Evolutionary conservation across 345 rosid genomes (phyloP), one percentile per base, ranked within the genome.

Genomic region (Schrenkiella parvula): DNA sequence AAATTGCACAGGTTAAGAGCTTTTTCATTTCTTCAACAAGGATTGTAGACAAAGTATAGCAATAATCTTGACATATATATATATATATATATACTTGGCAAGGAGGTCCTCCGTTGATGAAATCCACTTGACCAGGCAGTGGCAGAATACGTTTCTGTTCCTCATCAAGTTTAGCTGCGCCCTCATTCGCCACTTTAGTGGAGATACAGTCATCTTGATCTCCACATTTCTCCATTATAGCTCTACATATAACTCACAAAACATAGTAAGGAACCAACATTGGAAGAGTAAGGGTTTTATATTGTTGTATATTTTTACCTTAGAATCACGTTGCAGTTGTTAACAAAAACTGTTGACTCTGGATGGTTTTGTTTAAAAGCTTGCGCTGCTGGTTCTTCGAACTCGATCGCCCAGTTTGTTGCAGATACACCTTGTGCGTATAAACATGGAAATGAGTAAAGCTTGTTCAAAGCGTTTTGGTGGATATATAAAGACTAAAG

Each of bases 101-200:
- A 26, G 98, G 97, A 77, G 97, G 98, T 23, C 98, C 98, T 39
- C 98, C 97, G 28, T 82, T 89, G 78, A 93, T 93, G 74, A 93
- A 93, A 59, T 93, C 97, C 22, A 93, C 98, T 52, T 86, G 84
- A 22, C 98, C 95, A 13, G 85, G 87, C 15, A 70, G 28, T 51
- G 85, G 87, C 66, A 84, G 48, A 59, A 62, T 44, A 59, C 64
- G 69, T 63, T 78, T 78, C 32, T 75, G 74, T 35, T 70, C 54
- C 72, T 84, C 82, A 17, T 53, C 57, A 42, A 84, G 83, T 41
- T 73, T 51, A 48, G 79, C 79, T 41, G 72, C 87, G 8, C 78
- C 72, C 21, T 80, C 89, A 72, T 73, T 53, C 54, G 96, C 97
- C 66, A 91, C 96, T 4, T 83, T 44, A 66, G 98, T 89, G 41